Conservation (phyloP, 257 asterid genomes). For the Primulina huaijiensis region DNA sequence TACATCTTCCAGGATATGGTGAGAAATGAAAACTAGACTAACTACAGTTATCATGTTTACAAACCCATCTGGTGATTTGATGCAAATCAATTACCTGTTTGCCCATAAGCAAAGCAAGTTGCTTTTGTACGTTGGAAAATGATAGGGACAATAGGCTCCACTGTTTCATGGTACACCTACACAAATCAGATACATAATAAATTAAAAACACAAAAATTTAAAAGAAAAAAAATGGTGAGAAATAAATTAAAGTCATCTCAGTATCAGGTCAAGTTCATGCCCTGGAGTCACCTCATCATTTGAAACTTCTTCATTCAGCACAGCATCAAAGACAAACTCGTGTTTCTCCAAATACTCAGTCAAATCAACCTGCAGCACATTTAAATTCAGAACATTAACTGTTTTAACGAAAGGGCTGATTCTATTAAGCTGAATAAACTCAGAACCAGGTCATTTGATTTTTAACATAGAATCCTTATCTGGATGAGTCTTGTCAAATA, state of each 20-base stretch:
- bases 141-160: constrained; percentile 86
- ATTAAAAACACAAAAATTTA: constrained; percentile 18
- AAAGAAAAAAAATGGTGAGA: neutral
- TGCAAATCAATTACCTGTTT: constrained; percentile 66
- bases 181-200: constrained; percentile 16
- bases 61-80: constrained; percentile 1
- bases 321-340: constrained; percentile 98
- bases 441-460: neutral
- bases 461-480: constrained; percentile 10
- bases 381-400: constrained; percentile 16
- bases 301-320: constrained; percentile 93
- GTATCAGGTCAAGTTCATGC: constrained; percentile 12
- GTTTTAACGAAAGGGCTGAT: neutral
- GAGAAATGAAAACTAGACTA: constrained; percentile 1
- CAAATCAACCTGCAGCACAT: constrained; percentile 74
- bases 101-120: constrained; percentile 94
- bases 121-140: constrained; percentile 92
- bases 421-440: constrained; percentile 8
- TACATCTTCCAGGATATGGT: neutral
- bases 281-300: constrained; percentile 80
- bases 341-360: constrained; percentile 96
- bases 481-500: constrained; percentile 1
- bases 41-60: neutral
- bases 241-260: constrained; percentile 11
- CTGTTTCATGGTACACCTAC: constrained; percentile 76